Percentiles rank a stretch among this genome's conserved stretches.
phyloP scores from a whole-genome alignment of 164 flowering plant genomes.

The Warburgia ugandensis region DNA sequence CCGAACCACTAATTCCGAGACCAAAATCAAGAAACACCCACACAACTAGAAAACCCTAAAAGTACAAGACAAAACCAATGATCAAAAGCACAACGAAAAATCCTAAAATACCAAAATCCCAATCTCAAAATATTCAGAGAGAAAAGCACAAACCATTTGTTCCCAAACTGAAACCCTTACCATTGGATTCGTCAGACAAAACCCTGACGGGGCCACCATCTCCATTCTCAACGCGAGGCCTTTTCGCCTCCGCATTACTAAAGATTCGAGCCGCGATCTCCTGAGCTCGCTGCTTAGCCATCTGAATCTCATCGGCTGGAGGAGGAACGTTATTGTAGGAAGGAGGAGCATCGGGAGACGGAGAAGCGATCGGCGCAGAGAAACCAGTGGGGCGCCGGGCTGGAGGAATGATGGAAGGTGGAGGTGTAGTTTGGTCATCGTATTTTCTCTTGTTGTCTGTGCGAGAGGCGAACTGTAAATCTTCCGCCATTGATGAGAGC shows the following conservation, averaged over 20 bases:
- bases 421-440: constrained; percentile 44
- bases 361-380: constrained; percentile 54
- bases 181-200: constrained; percentile 22
- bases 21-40: too few relatives aligned
- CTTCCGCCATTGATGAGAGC: constrained; percentile 81
- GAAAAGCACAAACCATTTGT: not conserved
- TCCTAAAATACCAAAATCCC: not conserved
- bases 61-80: too few relatives aligned
- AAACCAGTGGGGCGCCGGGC: constrained; percentile 67
- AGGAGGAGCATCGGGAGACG: constrained; percentile 41
- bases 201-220: too few relatives aligned
- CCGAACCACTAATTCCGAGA: too few relatives aligned
- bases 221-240: constrained; percentile 68
- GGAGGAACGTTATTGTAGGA: constrained; percentile 64
- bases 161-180: constrained; percentile 8
- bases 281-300: constrained; percentile 85
- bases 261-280: constrained; percentile 84
- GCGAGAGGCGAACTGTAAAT: constrained; percentile 47
- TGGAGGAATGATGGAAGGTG: too few relatives aligned
- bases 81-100: too few relatives aligned
- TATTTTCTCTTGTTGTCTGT: constrained; percentile 64
- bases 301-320: constrained; percentile 57
- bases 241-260: constrained; percentile 66
- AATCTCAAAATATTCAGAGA: not conserved
- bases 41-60: too few relatives aligned